Conservation (phyloP, 2,329 filamentous ascomycete genomes). For the Tolypocladium inflatum region DNA sequence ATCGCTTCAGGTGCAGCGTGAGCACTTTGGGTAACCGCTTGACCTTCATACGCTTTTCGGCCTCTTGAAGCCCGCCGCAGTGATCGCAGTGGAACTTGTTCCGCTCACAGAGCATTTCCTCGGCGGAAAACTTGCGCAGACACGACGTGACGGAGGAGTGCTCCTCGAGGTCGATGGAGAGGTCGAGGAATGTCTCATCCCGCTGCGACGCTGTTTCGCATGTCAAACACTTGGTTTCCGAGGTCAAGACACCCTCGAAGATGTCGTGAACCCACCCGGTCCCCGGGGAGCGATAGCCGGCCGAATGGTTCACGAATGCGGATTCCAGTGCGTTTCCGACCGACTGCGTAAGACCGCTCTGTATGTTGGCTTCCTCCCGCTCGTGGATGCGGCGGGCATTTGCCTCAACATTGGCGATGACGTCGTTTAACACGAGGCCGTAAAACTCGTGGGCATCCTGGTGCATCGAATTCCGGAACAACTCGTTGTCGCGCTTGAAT, state of each 20-base stretch:
- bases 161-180: conserved; percentile 92
- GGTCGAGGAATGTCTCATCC: conserved; percentile 90
- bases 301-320: conserved; percentile 23
- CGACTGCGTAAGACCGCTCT: conserved; percentile 39
- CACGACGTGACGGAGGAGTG: conserved; percentile 96
- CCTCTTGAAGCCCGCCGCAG: conserved; percentile 91
- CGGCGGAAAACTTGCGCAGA: conserved; percentile 88
- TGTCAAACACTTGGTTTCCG: conserved; percentile 91
- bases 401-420: conserved; percentile 89
- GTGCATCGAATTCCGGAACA: conserved; percentile 95
- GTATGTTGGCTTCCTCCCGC: conserved; percentile 29
- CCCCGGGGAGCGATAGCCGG: conserved; percentile 45
- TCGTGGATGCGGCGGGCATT: conserved; percentile 60
- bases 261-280: conserved; percentile 94
- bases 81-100: conserved; percentile 99
- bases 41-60: conserved; percentile 98
- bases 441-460: conserved; percentile 98
- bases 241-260: conserved; percentile 89
- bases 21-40: conserved; percentile 87
- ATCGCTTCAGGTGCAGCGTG: conserved; percentile 88
- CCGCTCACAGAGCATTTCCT: conserved; percentile 95
- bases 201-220: conserved; percentile 93
- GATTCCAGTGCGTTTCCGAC: conserved; percentile 30
- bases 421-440: conserved; percentile 88
- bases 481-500: conserved; percentile 87